Conservation (phyloP, 352 stramenopile genomes). For the Phytophthora rubi region DNA sequence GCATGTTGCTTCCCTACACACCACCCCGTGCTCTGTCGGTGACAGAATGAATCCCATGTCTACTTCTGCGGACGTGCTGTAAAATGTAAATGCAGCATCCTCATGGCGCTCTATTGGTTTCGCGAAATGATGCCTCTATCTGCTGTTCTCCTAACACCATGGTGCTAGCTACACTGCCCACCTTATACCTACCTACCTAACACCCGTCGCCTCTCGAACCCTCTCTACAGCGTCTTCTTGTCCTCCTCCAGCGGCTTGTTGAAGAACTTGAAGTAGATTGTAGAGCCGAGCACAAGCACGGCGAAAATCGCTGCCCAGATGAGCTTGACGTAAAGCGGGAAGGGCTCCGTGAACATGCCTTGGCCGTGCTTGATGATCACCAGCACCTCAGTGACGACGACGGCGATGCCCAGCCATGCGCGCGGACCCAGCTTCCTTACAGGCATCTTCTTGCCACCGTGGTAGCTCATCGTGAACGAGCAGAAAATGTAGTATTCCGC, state of each 20-base stretch:
- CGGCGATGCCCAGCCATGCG: slow-evolving; percentile 82
- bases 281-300: slow-evolving; percentile 78
- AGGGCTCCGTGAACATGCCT: slow-evolving; percentile 90
- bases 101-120: slow-evolving; percentile 22
- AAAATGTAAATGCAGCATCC: not conserved
- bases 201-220: slow-evolving; percentile 5
- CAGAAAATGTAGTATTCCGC: slow-evolving; percentile 92
- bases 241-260: slow-evolving; percentile 52
- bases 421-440: slow-evolving; percentile 85
- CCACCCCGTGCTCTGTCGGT: not conserved
- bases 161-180: not conserved
- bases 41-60: not conserved
- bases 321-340: slow-evolving; percentile 80
- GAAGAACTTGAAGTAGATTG: slow-evolving; percentile 85
- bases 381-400: slow-evolving; percentile 78
- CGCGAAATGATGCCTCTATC: slow-evolving; percentile 18
- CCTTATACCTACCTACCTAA: slow-evolving; percentile 12
- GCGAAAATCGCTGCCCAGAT: slow-evolving; percentile 80
- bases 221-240: slow-evolving; percentile 49
- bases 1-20: slow-evolving; percentile 20
- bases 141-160: slow-evolving; percentile 12
- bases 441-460: slow-evolving; percentile 49
- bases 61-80: not conserved
- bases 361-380: slow-evolving; percentile 86
- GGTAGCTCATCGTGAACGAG: slow-evolving; percentile 80